phyloP scores from a whole-genome alignment of 495 filamentous ascomycete species.

The Trichoderma asperelloides region DNA sequence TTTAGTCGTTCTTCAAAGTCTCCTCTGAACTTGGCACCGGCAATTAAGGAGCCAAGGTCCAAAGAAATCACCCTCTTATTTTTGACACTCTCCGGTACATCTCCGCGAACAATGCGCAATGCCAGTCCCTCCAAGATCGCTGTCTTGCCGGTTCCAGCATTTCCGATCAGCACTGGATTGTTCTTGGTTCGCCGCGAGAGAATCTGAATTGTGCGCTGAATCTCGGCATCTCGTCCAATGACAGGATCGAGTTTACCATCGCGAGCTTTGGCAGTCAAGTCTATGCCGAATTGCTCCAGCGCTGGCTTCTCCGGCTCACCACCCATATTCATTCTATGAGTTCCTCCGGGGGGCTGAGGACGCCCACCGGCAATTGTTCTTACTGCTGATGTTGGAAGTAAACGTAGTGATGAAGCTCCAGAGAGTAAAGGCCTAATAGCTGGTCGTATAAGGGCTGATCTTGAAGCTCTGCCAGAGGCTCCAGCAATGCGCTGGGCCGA shows the following conservation, averaged over 20 bases:
- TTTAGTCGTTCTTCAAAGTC: slow-evolving; percentile 96
- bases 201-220: slow-evolving; percentile 89
- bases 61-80: slow-evolving; percentile 81
- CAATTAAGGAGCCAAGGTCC: slow-evolving; percentile 86
- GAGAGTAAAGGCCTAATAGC: neutral
- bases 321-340: slow-evolving; percentile 83
- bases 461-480: neutral
- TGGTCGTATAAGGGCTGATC: neutral
- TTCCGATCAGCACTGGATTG: slow-evolving; percentile 89
- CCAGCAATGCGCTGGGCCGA: slow-evolving; percentile 10
- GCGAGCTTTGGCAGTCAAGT: slow-evolving; percentile 77
- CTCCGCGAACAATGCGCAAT: slow-evolving; percentile 80
- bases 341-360: slow-evolving; percentile 82
- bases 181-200: slow-evolving; percentile 92
- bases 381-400: neutral
- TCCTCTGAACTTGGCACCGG: slow-evolving; percentile 89
- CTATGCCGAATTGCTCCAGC: slow-evolving; percentile 81
- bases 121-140: slow-evolving; percentile 90
- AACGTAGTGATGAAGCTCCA: neutral
- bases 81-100: slow-evolving; percentile 95
- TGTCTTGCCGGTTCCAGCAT: slow-evolving; percentile 91
- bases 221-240: slow-evolving; percentile 84
- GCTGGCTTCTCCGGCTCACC: slow-evolving; percentile 75
- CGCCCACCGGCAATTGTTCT: slow-evolving; percentile 61
- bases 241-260: slow-evolving; percentile 92